Base-by-base conservation (phyloP, 1,139 yeast species). In the Suhomyces anneliseae region DNA sequence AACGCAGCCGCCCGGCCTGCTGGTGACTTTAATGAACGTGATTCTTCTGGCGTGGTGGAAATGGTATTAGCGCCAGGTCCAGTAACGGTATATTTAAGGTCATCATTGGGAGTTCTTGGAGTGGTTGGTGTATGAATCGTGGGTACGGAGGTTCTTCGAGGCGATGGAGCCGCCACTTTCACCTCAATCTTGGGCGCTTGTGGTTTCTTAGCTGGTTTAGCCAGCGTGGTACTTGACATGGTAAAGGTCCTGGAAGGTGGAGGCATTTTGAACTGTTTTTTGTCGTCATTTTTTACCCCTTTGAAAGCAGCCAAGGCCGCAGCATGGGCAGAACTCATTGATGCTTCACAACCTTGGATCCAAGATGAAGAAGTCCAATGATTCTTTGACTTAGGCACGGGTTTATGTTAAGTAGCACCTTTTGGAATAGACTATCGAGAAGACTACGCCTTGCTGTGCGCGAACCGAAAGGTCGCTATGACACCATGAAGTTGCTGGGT, bases 241-340 rank as follows among this genome's bases (percentile, higher is more conserved):
- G 40, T 35, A 29, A 34, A 40, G 26, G 43, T 38, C 8, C 41
- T 27, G 11, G 45, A 19, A 2, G 40, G 39, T 6, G 42, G 36
- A 27, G 49, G 48, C 34, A 45, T 43, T 34, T 42, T 47, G 47
- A 47, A 46, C 39, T 15, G 47, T 38, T 43, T 44, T 38, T 49
- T 49, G 37, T 46, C 47, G 34, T 46, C 47, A 32, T 47, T 47
- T 40, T 45, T 48, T 36, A 48, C 44, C 38, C 56, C 58, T 43
- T 53, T 55, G 45, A 59, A 59, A 14, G 62, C 62, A 10, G 61
- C 61, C 49, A 59, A 41, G 26, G 62, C 62, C 19, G 62, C 62
- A 9, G 62, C 62, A 8, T 57, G 62, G 41, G 60, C 57, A 11
- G 54, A 51, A 34, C 46, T 40, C 47, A 47, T 47, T 29, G 11